Evolutionary conservation across 202 grass and related monocot species (phyloP), one percentile per base, ranked within the genome.

Genomic region (Digitaria exilis): DNA sequence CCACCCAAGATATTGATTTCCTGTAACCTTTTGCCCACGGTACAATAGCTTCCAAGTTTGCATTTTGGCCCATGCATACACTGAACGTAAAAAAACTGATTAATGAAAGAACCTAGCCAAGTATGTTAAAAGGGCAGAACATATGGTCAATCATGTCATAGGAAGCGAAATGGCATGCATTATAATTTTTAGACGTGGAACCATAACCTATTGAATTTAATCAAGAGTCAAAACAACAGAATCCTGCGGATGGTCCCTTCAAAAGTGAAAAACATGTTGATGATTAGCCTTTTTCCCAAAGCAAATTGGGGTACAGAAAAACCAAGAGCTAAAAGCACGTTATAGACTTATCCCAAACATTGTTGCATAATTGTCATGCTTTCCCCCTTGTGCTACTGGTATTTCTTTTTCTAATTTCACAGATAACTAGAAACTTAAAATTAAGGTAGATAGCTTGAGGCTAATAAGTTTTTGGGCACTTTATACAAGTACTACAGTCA

Each of bases 51-150:
- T 51, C 93, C 93, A 80, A 99, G 65, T 88, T 95, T 99, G 77
- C 96, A 99, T 84, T 94, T 99, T 18, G 85, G 91, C 60, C 96
- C 96, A 14, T 99, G 91, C 93, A 99, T 99, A 70, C 96, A 99
- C 96, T 98, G 92, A 86, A 89, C 24, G 21, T 50, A 19, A 83
- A 58, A 82, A 66, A 24, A 69, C 37, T 45, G 30, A 84, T 58
- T 56, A 85, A 78, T 32, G 18, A 25, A 42, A 51, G 11, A 39
- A 73, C 1, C 29, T 41, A 56, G 78, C 4, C 28, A 77, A 71
- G 63, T 76, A 72, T 12, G 55, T 81, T 81, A 37, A 64, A n/a
- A 70, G 54, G 43, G 35, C 26, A 89, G 54, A 76, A 26, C 42
- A 54, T 9, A 64, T 45, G 16, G 39, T n/a, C 28, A 51, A 71